A percentile compares a stretch with the other conserved stretches of the same genome.
Conservation (phyloP, 768 basidiomycete species). For the Kwoniella pini region DNA sequence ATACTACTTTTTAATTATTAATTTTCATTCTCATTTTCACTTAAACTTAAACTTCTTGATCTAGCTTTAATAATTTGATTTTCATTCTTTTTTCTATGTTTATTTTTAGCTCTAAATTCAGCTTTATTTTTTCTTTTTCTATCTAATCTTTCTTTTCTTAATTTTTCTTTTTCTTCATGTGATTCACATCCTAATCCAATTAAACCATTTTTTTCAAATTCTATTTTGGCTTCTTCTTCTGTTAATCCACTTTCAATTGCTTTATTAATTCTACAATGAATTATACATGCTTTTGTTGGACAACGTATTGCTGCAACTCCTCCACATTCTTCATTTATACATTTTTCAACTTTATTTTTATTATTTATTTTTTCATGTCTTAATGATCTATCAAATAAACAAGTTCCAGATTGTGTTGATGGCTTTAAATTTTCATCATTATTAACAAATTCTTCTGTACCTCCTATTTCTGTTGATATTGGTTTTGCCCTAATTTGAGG, state of each 20-base stretch:
- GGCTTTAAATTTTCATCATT: no score
- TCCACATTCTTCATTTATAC: constrained; percentile 27
- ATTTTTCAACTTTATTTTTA: background rate
- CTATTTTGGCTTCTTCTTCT: constrained; percentile 29
- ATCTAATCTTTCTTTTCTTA: constrained; percentile 40
- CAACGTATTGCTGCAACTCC: constrained; percentile 46
- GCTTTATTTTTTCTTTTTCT: constrained; percentile 42
- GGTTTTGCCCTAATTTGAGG: constrained; percentile 64
- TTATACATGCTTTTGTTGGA: constrained; percentile 44
- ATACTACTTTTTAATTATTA: no score
- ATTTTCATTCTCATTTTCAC: background rate
- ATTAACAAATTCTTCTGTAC: constrained; percentile 25
- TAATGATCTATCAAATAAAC: constrained; percentile 1
- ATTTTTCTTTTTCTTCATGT: constrained; percentile 53
- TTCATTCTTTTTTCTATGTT: constrained; percentile 15
- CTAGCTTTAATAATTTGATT: background rate
- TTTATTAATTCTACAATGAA: constrained; percentile 47
- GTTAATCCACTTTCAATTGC: constrained; percentile 35
- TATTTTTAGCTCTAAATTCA: constrained; percentile 24
- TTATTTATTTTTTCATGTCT: constrained; percentile 3
- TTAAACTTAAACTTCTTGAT: background rate
- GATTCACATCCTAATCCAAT: constrained; percentile 52
- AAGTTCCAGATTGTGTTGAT: constrained; percentile 14
- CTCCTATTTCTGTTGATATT: constrained; percentile 27
- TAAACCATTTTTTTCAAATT: constrained; percentile 36